Percentiles rank a stretch among this genome's conserved stretches.
Conservation (phyloP, 2,329 filamentous ascomycete species). For the Tolypocladium pustulatum region DNA sequence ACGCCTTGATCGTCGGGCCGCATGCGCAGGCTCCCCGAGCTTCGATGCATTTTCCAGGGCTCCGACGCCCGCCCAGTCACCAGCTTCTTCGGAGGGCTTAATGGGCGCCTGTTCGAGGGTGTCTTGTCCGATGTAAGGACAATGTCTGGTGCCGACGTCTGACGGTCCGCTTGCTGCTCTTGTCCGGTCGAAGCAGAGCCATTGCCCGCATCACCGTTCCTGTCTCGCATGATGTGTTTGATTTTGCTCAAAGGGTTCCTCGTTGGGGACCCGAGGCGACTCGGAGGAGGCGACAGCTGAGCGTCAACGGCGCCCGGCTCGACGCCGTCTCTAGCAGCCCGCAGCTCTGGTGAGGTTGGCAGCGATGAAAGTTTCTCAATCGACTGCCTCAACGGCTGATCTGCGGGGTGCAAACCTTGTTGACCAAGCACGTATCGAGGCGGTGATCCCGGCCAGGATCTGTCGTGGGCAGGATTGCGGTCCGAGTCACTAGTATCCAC, state of each 20-base stretch:
- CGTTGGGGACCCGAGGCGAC: constrained; percentile 52
- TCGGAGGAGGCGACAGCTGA: constrained; percentile 53
- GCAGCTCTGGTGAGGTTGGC: constrained; percentile 43
- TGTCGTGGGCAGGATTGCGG: constrained; percentile 14
- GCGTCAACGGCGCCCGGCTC: constrained; percentile 51
- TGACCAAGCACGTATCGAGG: constrained; percentile 19
- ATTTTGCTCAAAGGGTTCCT: constrained; percentile 48
- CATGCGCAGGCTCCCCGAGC: constrained; percentile 36
- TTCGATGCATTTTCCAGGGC: constrained; percentile 27
- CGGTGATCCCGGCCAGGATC: constrained; percentile 10
- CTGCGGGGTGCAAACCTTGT: constrained; percentile 37
- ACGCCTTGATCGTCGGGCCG: constrained; percentile 20
- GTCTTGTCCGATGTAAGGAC: constrained; percentile 12
- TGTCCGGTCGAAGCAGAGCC: constrained; percentile 18
- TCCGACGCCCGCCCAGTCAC: constrained; percentile 11
- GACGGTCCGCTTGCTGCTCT: constrained; percentile 21
- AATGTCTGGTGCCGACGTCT: constrained; percentile 16
- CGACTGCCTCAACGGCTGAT: constrained; percentile 23
- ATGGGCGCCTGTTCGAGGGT: constrained; percentile 6
- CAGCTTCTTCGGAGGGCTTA: constrained; percentile 22
- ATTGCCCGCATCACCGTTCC: constrained; percentile 32
- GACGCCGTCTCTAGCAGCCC: constrained; percentile 31
- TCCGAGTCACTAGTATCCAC: constrained; percentile 31
- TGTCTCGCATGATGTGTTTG: constrained; percentile 45
- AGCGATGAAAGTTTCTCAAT: constrained; percentile 34